Conservation (phyloP, 345 rosid genomes). For the Arabidopsis suecica region DNA sequence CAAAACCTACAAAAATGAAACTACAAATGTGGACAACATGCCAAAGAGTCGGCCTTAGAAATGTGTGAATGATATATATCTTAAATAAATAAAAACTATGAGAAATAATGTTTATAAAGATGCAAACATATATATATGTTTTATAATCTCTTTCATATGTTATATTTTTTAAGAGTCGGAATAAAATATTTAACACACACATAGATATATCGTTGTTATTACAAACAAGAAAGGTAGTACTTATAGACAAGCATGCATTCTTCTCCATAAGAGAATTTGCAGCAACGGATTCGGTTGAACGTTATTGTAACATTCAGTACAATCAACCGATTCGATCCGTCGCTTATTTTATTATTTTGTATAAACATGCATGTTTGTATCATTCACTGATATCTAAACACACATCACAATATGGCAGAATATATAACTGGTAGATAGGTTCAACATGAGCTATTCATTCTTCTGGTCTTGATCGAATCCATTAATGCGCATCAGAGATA, state of each 20-base stretch:
- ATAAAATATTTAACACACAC: no score
- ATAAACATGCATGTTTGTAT: constrained; percentile 2
- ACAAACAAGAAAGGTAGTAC: neutral
- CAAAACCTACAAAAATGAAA: no score
- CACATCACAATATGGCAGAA: neutral
- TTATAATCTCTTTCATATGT: no score
- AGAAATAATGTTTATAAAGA: no score
- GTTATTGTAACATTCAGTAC: constrained; percentile 8
- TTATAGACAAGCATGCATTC: neutral
- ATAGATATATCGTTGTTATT: neutral
- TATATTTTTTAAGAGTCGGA: no score
- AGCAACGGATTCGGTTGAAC: constrained; percentile 15
- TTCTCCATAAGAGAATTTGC: neutral
- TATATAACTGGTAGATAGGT: neutral
- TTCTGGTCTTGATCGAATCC: neutral
- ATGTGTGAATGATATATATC: no score
- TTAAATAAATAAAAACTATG: no score
- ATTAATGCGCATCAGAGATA: constrained; percentile 14
- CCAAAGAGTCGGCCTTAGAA: no score
- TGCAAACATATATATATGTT: no score
- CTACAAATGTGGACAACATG: no score
- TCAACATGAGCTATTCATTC: neutral
- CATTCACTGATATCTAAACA: neutral
- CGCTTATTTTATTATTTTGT: neutral
- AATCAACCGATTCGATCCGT: neutral